These are phyloP conservation scores for Cyclotella baltica DNA, from an alignment of 108 stramenopile genomes.

Conservation along the genomic window DNA sequence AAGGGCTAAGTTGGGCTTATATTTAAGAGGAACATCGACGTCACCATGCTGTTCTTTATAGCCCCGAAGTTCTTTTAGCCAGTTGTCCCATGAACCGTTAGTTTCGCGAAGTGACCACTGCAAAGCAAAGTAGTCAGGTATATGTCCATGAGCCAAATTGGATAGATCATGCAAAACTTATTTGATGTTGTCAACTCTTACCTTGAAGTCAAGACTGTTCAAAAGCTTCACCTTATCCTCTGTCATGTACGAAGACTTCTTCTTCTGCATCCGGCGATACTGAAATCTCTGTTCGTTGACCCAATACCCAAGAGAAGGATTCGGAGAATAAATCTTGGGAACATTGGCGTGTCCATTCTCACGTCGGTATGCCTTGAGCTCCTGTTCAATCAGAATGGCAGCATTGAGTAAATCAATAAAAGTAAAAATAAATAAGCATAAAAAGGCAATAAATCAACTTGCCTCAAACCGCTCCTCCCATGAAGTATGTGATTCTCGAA, in stretches of 20 bases:
- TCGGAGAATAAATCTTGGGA: conserved; percentile 38
- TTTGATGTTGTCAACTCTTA: conserved; percentile 9
- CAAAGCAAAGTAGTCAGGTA: no score
- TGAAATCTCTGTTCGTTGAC: conserved; percentile 51
- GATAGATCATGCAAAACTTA: no score
- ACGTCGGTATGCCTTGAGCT: conserved; percentile 32
- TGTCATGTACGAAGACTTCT: conserved; percentile 42
- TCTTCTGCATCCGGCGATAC: conserved; percentile 38
- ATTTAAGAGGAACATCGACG: conserved; percentile 49
- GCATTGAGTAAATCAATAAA: background rate
- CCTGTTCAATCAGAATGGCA: background rate
- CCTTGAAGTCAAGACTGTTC: conserved; percentile 48
- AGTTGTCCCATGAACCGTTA: conserved; percentile 49
- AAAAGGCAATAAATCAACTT: background rate
- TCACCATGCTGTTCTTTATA: conserved; percentile 46
- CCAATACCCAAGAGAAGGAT: conserved; percentile 53
- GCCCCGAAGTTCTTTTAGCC: conserved; percentile 41
- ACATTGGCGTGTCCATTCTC: conserved; percentile 52
- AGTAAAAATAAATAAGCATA: no score
- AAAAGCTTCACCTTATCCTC: conserved; percentile 41
- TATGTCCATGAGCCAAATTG: no score
- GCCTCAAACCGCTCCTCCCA: conserved; percentile 44
- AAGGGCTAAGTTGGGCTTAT: conserved; percentile 24
- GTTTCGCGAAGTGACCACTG: conserved; percentile 44
- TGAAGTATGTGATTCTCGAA: conserved; percentile 34